Conservation (phyloP, 768 basidiomycete genomes). For the Leccinum incarnatum region DNA sequence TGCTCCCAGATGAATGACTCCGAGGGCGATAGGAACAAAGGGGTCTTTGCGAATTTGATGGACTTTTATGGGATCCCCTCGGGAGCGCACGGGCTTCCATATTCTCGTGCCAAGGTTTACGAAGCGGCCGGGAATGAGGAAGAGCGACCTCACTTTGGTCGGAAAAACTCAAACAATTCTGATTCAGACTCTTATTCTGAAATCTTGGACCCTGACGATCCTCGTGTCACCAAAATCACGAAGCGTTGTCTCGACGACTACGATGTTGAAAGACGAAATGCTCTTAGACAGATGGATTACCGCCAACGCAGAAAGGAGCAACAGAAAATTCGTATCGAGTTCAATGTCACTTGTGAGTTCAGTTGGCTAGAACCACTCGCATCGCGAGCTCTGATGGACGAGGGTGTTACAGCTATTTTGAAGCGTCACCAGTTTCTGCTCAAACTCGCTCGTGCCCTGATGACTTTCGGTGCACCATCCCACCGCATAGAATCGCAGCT, state of each 20-base stretch:
- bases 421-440: constrained; percentile 84
- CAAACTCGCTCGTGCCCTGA: constrained; percentile 80
- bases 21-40: constrained; percentile 24
- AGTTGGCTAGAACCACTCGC: constrained; percentile 1
- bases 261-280: constrained; percentile 60
- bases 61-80: constrained; percentile 29
- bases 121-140: constrained; percentile 10
- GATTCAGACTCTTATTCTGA: constrained; percentile 43
- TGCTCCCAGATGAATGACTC: constrained; percentile 19
- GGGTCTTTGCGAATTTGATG: constrained; percentile 30
- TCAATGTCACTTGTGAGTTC: constrained; percentile 66
- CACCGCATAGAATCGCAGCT: constrained; percentile 94
- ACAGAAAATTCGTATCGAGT: constrained; percentile 65
- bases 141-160: constrained; percentile 19
- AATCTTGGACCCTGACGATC: constrained; percentile 69
- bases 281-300: constrained; percentile 64
- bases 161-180: constrained; percentile 46
- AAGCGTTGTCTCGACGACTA: constrained; percentile 52
- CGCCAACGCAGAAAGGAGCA: constrained; percentile 62
- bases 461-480: constrained; percentile 90
- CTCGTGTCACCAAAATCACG: constrained; percentile 57
- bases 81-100: constrained; percentile 23
- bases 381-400: not conserved
- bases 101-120: constrained; percentile 25
- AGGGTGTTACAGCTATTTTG: constrained; percentile 55